phyloP scores from a whole-genome alignment of 768 basidiomycete genomes.

The Mycena rosella region DNA sequence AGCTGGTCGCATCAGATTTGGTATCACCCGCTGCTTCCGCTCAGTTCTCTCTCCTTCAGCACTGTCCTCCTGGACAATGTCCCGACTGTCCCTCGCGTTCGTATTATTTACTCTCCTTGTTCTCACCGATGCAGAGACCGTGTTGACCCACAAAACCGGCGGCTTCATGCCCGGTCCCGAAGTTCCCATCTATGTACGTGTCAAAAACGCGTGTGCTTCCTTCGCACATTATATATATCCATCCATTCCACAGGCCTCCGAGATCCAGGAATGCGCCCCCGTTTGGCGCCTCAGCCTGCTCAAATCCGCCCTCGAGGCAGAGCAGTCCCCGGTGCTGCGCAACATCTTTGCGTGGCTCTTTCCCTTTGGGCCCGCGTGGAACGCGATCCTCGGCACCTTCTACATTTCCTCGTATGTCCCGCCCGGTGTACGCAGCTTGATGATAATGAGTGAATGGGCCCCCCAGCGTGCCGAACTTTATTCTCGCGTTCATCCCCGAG shows the following conservation, averaged over 20 bases:
- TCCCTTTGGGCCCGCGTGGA: slow-evolving; percentile 92
- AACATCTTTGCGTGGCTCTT: slow-evolving; percentile 86
- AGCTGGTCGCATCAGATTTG: background rate
- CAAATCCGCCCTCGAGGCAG: slow-evolving; percentile 70
- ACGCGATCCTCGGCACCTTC: slow-evolving; percentile 91
- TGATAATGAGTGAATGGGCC: background rate
- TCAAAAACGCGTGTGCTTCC: background rate
- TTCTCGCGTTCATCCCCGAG: slow-evolving; percentile 93
- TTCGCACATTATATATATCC: background rate
- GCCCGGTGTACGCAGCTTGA: slow-evolving; percentile 4
- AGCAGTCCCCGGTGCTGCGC: slow-evolving; percentile 82
- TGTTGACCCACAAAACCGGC: background rate
- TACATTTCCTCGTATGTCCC: slow-evolving; percentile 92
- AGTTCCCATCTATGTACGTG: slow-evolving; percentile 28
- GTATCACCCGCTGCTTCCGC: too few relatives aligned
- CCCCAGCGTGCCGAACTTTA: slow-evolving; percentile 89
- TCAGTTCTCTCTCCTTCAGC: too few relatives aligned
- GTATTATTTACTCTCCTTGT: slow-evolving; percentile 8
- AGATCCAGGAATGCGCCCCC: slow-evolving; percentile 31
- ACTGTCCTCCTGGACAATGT: slow-evolving; percentile 25
- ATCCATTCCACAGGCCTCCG: slow-evolving; percentile 8
- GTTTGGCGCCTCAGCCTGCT: slow-evolving; percentile 61
- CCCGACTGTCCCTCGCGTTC: slow-evolving; percentile 14
- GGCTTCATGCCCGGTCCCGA: slow-evolving; percentile 34
- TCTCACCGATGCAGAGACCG: slow-evolving; percentile 4